Percentiles rank a stretch among this genome's conserved stretches.
phyloP scores from a whole-genome alignment of 2,329 filamentous ascomycete genomes.

The Colletotrichum salicis region DNA sequence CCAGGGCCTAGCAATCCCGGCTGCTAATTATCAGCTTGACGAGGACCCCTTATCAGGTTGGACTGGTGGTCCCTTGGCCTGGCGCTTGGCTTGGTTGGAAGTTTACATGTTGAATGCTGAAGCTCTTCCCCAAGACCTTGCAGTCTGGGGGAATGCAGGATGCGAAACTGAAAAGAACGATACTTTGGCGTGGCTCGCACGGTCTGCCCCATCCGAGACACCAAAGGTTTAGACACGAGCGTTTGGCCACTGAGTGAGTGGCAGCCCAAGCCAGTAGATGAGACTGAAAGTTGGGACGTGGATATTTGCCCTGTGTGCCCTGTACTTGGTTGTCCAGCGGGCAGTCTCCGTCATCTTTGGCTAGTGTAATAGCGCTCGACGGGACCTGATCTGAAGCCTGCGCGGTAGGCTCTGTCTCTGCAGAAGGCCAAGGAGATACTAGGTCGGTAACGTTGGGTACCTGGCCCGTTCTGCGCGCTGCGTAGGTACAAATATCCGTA shows the following conservation, averaged over 20 bases:
- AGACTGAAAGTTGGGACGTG: not conserved
- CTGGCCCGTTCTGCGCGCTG: not conserved
- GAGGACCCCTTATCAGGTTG: conserved; percentile 16
- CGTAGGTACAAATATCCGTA: not conserved
- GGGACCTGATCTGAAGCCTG: conserved; percentile 1
- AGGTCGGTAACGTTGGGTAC: not conserved
- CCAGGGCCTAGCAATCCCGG: conserved; percentile 4
- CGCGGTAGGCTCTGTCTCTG: not conserved
- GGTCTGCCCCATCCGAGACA: conserved; percentile 18
- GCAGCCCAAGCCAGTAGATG: not conserved
- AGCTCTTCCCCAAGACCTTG: conserved; percentile 3
- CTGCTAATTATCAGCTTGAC: too few species aligned
- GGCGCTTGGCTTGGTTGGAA: not conserved
- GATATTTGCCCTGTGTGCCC: not conserved
- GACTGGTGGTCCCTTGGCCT: not conserved
- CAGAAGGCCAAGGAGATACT: not conserved
- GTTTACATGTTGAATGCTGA: not conserved
- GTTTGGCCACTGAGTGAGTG: conserved; percentile 4
- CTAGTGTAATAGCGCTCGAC: conserved; percentile 5
- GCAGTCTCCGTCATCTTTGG: conserved; percentile 4
- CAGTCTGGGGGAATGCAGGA: conserved; percentile 16
- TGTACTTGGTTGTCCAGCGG: conserved; percentile 12
- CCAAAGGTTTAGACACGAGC: conserved; percentile 14
- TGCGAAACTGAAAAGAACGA: conserved; percentile 7
- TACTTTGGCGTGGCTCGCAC: conserved; percentile 22